Base-by-base conservation (phyloP, 169 alveolate genomes). In the Plasmodium reichenowi region DNA sequence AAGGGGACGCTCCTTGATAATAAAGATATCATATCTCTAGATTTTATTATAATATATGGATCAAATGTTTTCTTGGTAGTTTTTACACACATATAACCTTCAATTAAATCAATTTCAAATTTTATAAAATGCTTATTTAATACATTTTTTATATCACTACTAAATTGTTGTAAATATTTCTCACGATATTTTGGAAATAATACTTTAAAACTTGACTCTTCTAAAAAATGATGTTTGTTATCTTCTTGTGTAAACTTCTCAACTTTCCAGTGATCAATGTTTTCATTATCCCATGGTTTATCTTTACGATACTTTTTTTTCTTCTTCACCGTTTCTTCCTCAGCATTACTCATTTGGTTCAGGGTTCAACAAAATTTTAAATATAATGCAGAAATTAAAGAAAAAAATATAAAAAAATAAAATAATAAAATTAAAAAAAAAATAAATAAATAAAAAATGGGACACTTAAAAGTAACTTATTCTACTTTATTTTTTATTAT, bases 201-300 rank as follows among this genome's bases (percentile, higher is more conserved):
- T 0, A 98, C 97, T 9, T 99, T 98, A 87, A 99, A 99, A 64
- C 99, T 97, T 89, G 99, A 96, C 88, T 98, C 99, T 89, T 98
- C 99, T 47, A 97, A 87, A 24, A 98, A 94, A 26, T 94, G 92
- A 17, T 99, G 98, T 56, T 94, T 93, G 72, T 74, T 85, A 24
- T 74, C 78, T 88, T 91, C 97, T 63, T 66, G 83, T 1, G 93
- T 92, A 76, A 97, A 97, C 26, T 96, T 96, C 70, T 97, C 99
- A 1, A 98, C 95, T 93, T 98, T 98, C 99, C 99, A 99, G 91
- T 98, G 99, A 88, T 99, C 99, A 54, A 95, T 97, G 32, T 98
- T 99, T 72, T 98, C 99, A 64, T 98, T 97, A 80, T 99, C 99
- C 99, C 99, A 99, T 2, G 99, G 99, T 93, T 99, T 99, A 38